phyloP scores from a whole-genome alignment of 768 basidiomycete genomes.

The Psilocybe subaeruginosa region DNA sequence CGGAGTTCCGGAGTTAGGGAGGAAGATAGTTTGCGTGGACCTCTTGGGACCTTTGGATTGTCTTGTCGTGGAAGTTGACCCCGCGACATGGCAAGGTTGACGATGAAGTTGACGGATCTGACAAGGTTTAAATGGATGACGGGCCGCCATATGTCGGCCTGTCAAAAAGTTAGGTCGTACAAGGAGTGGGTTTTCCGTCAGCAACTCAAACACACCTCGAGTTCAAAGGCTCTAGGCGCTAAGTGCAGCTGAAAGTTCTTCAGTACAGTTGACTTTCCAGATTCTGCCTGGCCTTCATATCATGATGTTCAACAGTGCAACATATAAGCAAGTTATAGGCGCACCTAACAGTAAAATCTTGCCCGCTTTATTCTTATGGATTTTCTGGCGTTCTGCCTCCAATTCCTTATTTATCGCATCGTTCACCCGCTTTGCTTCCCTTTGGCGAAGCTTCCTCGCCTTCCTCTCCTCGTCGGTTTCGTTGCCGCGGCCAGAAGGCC shows the following conservation, averaged over 20 bases:
- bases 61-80: conserved; percentile 19
- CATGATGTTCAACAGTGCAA: neutral
- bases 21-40: conserved; percentile 20
- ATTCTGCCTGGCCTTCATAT: conserved; percentile 62
- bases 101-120: conserved; percentile 47
- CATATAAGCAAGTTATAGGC: conserved; percentile 16
- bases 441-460: conserved; percentile 44
- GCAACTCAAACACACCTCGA: conserved; percentile 40
- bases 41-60: conserved; percentile 12
- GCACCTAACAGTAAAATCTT: conserved; percentile 63
- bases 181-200: neutral
- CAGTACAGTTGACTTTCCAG: conserved; percentile 68
- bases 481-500: conserved; percentile 32
- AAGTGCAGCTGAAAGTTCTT: conserved; percentile 70
- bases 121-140: conserved; percentile 73
- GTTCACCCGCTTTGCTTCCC: conserved; percentile 53
- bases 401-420: conserved; percentile 60
- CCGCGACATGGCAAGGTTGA: conserved; percentile 31
- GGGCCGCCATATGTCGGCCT: conserved; percentile 61
- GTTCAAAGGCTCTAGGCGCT: conserved; percentile 58
- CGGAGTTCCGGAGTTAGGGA: conserved; percentile 40
- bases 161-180: neutral
- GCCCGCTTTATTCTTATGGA: conserved; percentile 39
- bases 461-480: conserved; percentile 47
- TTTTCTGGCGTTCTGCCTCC: conserved; percentile 45